Evolutionary conservation across 2,329 filamentous ascomycete species (phyloP).

Genomic region (Penicillium sclerotigenum): DNA sequence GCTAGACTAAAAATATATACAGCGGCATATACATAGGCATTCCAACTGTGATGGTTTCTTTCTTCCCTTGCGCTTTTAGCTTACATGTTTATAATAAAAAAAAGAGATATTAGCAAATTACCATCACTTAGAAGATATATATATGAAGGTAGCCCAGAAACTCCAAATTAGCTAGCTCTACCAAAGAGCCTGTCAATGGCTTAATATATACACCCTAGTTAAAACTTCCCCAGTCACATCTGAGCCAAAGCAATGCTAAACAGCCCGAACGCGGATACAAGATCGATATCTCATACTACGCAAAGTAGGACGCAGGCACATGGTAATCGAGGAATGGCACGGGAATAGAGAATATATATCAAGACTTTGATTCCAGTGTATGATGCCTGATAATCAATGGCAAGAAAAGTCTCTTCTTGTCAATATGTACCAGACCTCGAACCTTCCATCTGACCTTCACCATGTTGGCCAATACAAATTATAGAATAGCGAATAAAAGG

Average conservation of each 20-base stretch:
- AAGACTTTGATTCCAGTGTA: background rate
- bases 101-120: background rate
- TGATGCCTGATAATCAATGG: background rate
- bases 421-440: background rate
- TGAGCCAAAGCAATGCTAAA: background rate
- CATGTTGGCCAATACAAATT: background rate
- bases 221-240: background rate
- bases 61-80: too few species aligned
- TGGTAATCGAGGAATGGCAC: background rate
- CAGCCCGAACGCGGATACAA: background rate
- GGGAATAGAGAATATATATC: background rate
- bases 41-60: background rate
- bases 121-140: background rate
- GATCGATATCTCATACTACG: background rate
- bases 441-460: background rate
- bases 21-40: background rate
- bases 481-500: conserved; percentile 2
- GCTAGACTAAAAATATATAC: background rate
- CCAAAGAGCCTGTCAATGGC: background rate
- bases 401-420: background rate
- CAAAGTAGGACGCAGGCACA: background rate
- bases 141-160: too few species aligned
- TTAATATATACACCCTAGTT: background rate
- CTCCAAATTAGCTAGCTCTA: background rate
- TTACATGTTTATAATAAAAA: background rate